A percentile compares a stretch with the other conserved stretches of the same genome.
phyloP scores from a whole-genome alignment of 176 grass and related monocot species.

The Avena sativa region DNA sequence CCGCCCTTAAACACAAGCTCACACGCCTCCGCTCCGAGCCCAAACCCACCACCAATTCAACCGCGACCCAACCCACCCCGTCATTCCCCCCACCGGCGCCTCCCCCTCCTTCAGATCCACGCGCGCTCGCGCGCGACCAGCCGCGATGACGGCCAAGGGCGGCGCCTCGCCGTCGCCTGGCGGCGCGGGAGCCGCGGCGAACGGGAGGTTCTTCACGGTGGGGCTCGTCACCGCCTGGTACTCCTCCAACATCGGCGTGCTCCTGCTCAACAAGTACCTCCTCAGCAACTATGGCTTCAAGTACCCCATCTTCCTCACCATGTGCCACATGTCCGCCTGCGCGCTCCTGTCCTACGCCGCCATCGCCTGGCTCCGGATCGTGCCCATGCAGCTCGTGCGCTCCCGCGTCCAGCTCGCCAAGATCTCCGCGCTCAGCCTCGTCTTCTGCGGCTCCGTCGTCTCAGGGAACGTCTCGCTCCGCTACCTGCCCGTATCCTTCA shows the following conservation, averaged over 20 bases:
- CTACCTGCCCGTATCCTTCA: conserved; percentile 80
- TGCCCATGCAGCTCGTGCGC: conserved; percentile 70
- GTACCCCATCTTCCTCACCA: conserved; percentile 99
- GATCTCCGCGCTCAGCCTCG: conserved; percentile 79
- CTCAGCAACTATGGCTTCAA: conserved; percentile 98
- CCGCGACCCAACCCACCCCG: conserved; percentile 37
- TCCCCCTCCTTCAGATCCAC: conserved; percentile 43
- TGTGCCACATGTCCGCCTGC: conserved; percentile 98
- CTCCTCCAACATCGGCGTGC: conserved; percentile 97
- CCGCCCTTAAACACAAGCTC: conserved; percentile 52
- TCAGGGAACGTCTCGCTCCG: conserved; percentile 80
- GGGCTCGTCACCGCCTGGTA: conserved; percentile 86
- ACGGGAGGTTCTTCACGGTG: conserved; percentile 62
- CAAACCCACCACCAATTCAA: conserved; percentile 51
- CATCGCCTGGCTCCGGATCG: conserved; percentile 84
- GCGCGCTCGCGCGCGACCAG: conserved; percentile 13
- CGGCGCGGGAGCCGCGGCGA: conserved; percentile 36
- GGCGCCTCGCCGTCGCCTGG: conserved; percentile 55
- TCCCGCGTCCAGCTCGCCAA: conserved; percentile 70
- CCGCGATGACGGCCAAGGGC: conserved; percentile 63
- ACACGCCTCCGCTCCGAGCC: conserved; percentile 35
- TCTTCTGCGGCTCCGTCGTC: conserved; percentile 85
- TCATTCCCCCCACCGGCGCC: conserved; percentile 20
- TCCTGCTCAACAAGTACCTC: conserved; percentile 98
- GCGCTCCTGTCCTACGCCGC: conserved; percentile 87